Evolutionary conservation across 2,329 filamentous ascomycete genomes (phyloP).

Genomic region (Verruconis gallopava): DNA sequence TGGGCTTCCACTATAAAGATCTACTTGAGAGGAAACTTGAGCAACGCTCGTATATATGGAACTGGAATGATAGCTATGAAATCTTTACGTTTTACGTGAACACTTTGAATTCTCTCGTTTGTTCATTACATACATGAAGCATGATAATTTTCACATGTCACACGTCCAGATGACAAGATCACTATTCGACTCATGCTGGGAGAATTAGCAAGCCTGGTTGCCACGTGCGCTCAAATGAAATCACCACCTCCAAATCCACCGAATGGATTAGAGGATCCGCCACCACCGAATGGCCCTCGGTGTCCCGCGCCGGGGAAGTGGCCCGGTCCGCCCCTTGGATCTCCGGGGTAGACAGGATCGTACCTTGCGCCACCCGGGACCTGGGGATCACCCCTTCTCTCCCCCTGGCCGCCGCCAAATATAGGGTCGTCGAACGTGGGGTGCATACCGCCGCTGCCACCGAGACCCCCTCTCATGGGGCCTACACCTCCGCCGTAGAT

Average conservation of each 20-base stretch:
- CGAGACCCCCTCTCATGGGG: constrained; percentile 34
- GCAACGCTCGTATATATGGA: too few species aligned
- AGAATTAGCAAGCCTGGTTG: too few species aligned
- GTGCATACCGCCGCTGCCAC: constrained; percentile 73
- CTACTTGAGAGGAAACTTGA: too few species aligned
- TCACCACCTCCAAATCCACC: constrained; percentile 48
- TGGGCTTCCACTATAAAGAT: too few species aligned
- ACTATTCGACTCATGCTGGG: too few species aligned
- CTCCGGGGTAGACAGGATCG: constrained; percentile 70
- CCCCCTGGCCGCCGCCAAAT: constrained; percentile 47
- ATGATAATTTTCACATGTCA: too few species aligned
- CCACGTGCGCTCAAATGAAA: constrained; percentile 43
- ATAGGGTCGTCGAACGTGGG: constrained; percentile 88
- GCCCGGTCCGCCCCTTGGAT: constrained; percentile 30
- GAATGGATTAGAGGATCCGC: constrained; percentile 43
- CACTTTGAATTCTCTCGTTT: too few species aligned
- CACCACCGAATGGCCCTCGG: constrained; percentile 29
- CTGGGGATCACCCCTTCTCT: constrained; percentile 46
- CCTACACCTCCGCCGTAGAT: constrained; percentile 51
- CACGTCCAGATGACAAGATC: too few species aligned
- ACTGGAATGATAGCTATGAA: too few species aligned
- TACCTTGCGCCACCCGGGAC: constrained; percentile 82
- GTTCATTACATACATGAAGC: too few species aligned
- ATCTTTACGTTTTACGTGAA: too few species aligned
- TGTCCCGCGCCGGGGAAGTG: constrained; percentile 25